Evolutionary conservation across 2,329 filamentous ascomycete species (phyloP).

Genomic region (Fusarium mexicanum): DNA sequence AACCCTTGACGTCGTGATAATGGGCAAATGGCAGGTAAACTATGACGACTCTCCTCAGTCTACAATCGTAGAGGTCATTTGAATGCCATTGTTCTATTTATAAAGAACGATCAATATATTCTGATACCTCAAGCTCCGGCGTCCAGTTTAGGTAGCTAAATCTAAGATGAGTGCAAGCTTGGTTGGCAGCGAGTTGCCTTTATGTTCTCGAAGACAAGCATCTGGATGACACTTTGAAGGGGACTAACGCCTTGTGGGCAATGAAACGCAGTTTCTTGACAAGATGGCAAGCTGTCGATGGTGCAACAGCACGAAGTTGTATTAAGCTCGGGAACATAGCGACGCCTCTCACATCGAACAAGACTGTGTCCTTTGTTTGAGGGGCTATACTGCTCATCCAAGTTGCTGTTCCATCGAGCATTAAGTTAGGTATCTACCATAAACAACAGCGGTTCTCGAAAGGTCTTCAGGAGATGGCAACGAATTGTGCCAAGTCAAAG

Average conservation of each 20-base stretch:
- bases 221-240: neutral
- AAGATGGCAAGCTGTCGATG: neutral
- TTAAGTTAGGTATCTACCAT: neutral
- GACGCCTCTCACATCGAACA: neutral
- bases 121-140: neutral
- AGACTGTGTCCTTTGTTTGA: neutral
- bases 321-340: neutral
- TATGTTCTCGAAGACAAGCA: neutral
- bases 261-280: neutral
- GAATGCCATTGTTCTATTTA: neutral
- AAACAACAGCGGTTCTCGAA: neutral
- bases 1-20: neutral
- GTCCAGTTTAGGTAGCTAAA: neutral
- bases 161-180: neutral
- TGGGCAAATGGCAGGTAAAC: too few relatives aligned
- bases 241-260: neutral
- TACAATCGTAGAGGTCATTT: too few relatives aligned
- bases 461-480: neutral
- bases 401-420: too few relatives aligned
- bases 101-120: too few relatives aligned
- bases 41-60: rapidly evolving
- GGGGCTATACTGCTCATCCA: too few relatives aligned
- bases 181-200: neutral
- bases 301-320: neutral
- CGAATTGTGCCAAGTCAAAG: too few relatives aligned